Evolutionary conservation across 306 rosid genomes (phyloP).

Genomic region (Senna tora): DNA sequence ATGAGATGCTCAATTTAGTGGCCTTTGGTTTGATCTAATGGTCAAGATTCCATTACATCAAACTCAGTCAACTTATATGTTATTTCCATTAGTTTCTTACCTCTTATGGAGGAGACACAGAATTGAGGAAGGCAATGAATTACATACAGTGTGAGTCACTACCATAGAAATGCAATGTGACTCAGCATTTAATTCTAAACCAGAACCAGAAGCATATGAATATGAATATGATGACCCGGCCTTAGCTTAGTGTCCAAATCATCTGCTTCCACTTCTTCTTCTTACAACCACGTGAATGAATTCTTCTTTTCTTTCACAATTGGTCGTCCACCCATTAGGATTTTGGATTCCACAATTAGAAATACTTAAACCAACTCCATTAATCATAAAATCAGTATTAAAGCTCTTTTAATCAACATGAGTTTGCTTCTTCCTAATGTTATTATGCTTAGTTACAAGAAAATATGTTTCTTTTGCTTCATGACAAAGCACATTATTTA

Average conservation of each 20-base stretch:
- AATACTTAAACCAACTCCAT: no score
- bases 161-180: conserved; percentile 36
- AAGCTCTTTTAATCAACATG: no score
- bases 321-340: no score
- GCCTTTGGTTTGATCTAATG: conserved; percentile 31
- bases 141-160: conserved; percentile 15
- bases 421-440: no score
- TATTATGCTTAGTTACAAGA: no score
- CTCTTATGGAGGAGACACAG: not conserved
- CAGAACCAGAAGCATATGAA: not conserved
- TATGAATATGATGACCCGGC: conserved; percentile 37
- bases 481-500: conserved; percentile 1
- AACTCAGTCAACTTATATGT: conserved; percentile 22
- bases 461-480: conserved; percentile 16
- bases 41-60: conserved; percentile 46
- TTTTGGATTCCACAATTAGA: no score
- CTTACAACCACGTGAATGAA: conserved; percentile 15
- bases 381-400: no score
- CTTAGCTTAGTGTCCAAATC: conserved; percentile 36
- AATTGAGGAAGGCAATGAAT: not conserved
- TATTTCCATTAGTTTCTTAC: conserved; percentile 22
- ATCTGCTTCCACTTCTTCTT: conserved; percentile 44
- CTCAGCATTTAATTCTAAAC: conserved; percentile 23
- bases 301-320: no score
- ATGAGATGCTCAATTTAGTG: conserved; percentile 56